These are phyloP conservation scores for Schizosaccharomyces japonicus DNA, from an alignment of 805 yeast genomes.

Conservation along the genomic window DNA sequence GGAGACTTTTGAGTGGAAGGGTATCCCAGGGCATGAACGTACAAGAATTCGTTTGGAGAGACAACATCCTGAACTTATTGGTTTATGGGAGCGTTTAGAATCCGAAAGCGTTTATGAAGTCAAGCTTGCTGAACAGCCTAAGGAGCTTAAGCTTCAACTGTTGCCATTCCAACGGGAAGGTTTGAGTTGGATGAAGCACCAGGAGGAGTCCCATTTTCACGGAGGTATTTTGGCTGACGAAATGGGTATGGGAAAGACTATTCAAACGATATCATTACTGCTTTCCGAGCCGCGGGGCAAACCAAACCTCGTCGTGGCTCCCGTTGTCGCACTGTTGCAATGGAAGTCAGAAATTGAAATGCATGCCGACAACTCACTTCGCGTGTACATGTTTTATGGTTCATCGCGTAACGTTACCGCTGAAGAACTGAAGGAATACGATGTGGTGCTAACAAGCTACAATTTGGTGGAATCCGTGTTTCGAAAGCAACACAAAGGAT, in stretches of 20 bases:
- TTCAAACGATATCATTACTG: conserved; percentile 77
- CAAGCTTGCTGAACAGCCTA: conserved; percentile 44
- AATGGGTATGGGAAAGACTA: conserved; percentile 99
- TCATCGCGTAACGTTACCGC: conserved; percentile 16
- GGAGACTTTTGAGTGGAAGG: too few relatives aligned
- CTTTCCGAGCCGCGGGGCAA: conserved; percentile 28
- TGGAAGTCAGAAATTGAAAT: conserved; percentile 84
- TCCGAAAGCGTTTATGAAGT: conserved; percentile 22
- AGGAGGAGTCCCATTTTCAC: conserved; percentile 51
- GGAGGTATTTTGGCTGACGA: conserved; percentile 96
- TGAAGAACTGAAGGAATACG: conserved; percentile 34
- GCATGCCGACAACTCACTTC: conserved; percentile 51
- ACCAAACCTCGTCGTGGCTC: conserved; percentile 82
- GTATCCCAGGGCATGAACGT: conserved; percentile 4
- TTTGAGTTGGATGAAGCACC: conserved; percentile 61
- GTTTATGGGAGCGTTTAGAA: conserved; percentile 44
- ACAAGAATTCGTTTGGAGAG: conserved; percentile 29
- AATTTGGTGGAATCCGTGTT: conserved; percentile 67
- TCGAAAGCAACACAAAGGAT: conserved; percentile 65
- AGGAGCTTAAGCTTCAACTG: conserved; percentile 44
- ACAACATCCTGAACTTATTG: conserved; percentile 54
- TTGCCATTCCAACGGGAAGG: conserved; percentile 91
- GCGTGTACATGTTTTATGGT: conserved; percentile 63
- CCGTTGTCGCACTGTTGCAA: conserved; percentile 95
- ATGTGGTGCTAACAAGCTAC: conserved; percentile 66